Percentiles rank a stretch among this genome's conserved stretches.
Conservation (phyloP, 1,284 basidiomycete species). For the Pseudozyma hubeiensis region DNA sequence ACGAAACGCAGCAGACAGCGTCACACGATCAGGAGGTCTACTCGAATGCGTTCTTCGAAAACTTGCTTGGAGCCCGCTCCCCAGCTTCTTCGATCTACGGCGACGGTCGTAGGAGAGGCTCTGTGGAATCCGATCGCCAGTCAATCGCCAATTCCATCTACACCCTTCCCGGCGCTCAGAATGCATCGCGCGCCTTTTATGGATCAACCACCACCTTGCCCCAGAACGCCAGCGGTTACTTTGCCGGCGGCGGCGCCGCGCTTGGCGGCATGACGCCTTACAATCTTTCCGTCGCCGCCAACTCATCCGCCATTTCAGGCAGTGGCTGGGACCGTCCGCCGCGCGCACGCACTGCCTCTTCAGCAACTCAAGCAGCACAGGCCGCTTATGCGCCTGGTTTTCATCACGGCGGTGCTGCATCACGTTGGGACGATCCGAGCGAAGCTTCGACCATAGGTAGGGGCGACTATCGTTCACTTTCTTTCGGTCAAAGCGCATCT, state of each 20-base stretch:
- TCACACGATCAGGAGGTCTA: slow-evolving; percentile 44
- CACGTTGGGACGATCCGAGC: slow-evolving; percentile 31
- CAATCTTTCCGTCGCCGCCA: slow-evolving; percentile 33
- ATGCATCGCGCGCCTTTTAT: slow-evolving; percentile 47
- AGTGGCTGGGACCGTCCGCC: slow-evolving; percentile 47
- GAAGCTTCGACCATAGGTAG: slow-evolving; percentile 33
- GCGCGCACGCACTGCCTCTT: slow-evolving; percentile 53
- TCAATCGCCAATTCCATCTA: slow-evolving; percentile 59
- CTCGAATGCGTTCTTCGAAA: slow-evolving; percentile 45
- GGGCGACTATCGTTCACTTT: slow-evolving; percentile 49
- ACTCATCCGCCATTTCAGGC: slow-evolving; percentile 3
- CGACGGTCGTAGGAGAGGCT: slow-evolving; percentile 46
- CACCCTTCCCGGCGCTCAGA: slow-evolving; percentile 43
- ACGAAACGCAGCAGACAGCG: slow-evolving; percentile 29
- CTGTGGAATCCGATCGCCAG: slow-evolving; percentile 58
- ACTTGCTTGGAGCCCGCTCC: slow-evolving; percentile 39
- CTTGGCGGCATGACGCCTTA: slow-evolving; percentile 34
- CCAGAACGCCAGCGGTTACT: slow-evolving; percentile 36
- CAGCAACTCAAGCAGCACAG: slow-evolving; percentile 57
- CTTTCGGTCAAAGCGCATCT: slow-evolving; percentile 34
- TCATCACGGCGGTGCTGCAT: slow-evolving; percentile 18
- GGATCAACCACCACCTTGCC: slow-evolving; percentile 39
- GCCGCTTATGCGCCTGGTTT: slow-evolving; percentile 49
- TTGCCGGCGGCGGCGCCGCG: slow-evolving; percentile 14
- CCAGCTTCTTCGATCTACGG: slow-evolving; percentile 59